A percentile compares a stretch with the other conserved stretches of the same genome.
phyloP scores from a whole-genome alignment of 305 asterid genomes.

The Fraxinus platypoda region DNA sequence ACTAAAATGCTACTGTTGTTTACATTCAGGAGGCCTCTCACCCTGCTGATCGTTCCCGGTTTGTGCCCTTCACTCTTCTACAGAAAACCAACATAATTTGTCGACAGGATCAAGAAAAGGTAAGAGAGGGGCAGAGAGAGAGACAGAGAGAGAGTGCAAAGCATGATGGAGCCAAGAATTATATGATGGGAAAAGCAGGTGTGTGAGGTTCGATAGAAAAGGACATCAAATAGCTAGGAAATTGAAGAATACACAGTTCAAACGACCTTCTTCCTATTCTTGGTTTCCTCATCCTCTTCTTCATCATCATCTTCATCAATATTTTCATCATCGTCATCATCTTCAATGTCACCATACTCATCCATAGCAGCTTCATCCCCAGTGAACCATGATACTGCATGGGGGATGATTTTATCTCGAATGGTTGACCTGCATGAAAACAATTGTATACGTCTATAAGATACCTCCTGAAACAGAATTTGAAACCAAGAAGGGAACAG shows the following conservation, averaged over 20 bases:
- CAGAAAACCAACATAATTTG: conserved; percentile 8
- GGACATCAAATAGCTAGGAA: neutral
- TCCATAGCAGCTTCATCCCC: conserved; percentile 43
- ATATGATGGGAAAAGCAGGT: neutral
- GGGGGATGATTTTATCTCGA: conserved; percentile 35
- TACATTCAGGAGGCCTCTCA: conserved; percentile 85
- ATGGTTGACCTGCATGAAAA: conserved; percentile 14
- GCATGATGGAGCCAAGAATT: neutral
- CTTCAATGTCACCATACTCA: conserved; percentile 55
- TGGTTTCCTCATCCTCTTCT: conserved; percentile 39
- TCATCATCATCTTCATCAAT: conserved; percentile 1
- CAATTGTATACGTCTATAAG: neutral
- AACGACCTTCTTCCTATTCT: conserved; percentile 57
- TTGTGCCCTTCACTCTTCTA: conserved; percentile 58
- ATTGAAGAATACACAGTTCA: neutral
- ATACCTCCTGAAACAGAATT: neutral
- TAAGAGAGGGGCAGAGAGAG: neutral
- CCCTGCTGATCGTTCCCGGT: conserved; percentile 55
- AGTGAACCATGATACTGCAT: conserved; percentile 41
- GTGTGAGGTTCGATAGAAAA: neutral
- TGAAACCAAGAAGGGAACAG: too few species aligned
- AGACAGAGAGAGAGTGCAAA: neutral
- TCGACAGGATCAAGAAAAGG: neutral
- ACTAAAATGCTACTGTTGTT: conserved; percentile 54
- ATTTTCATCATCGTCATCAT: conserved; percentile 36